A percentile compares a stretch with the other conserved stretches of the same genome.
These are phyloP conservation scores for Pseudofabraea citricarpa DNA, from an alignment of 2,329 filamentous ascomycete genomes.

Conservation along the genomic window DNA sequence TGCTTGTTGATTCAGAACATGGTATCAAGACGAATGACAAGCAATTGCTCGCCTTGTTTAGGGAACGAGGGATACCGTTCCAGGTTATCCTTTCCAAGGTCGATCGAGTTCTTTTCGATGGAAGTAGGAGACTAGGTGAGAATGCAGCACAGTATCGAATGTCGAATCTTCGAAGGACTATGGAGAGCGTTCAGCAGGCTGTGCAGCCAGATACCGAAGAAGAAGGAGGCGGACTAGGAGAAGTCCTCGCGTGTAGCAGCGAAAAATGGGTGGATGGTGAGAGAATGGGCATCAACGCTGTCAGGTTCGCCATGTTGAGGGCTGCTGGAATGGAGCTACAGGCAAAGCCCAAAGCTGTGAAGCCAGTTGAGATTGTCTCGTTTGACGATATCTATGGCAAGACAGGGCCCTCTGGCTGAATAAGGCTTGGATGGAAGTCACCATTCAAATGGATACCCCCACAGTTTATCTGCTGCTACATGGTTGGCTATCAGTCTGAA, in stretches of 20 bases:
- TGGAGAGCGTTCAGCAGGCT: conserved; percentile 32
- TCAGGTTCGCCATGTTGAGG: conserved; percentile 59
- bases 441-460: no score
- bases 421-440: no score
- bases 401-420: neutral
- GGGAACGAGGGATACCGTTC: conserved; percentile 51
- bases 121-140: conserved; percentile 26
- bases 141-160: conserved; percentile 28
- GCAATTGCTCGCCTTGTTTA: conserved; percentile 50
- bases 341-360: conserved; percentile 32
- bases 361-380: conserved; percentile 24
- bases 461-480: no score
- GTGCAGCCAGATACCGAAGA: conserved; percentile 37
- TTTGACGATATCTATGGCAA: conserved; percentile 21
- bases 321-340: conserved; percentile 50
- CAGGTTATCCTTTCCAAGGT: conserved; percentile 65
- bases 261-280: conserved; percentile 41
- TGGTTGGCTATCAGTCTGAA: no score
- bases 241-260: conserved; percentile 55
- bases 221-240: conserved; percentile 42
- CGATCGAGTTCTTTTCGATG: conserved; percentile 46
- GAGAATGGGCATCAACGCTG: conserved; percentile 53
- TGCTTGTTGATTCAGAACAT: conserved; percentile 59
- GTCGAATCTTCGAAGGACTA: conserved; percentile 31
- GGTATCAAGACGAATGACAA: conserved; percentile 58